Evolutionary conservation across 208 protist genomes (phyloP).

Genomic region (Acanthamoeba castellanii): DNA sequence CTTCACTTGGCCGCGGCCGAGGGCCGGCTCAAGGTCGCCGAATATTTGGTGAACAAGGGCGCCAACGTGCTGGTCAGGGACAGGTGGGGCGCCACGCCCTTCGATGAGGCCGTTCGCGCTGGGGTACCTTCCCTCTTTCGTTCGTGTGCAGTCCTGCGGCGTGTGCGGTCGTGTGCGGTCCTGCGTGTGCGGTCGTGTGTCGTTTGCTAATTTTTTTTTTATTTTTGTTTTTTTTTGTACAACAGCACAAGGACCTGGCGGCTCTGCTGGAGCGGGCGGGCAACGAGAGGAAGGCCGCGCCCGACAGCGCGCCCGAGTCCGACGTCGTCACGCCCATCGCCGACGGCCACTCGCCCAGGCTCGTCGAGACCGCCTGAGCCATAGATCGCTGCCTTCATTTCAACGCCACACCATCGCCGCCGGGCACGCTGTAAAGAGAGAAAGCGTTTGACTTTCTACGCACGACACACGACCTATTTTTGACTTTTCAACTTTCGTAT

Average conservation of each 20-base stretch:
- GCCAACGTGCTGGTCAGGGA: conserved; percentile 68
- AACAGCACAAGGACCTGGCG: neutral
- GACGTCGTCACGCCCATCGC: too few relatives aligned
- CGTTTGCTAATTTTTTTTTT: too few relatives aligned
- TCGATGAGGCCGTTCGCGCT: conserved; percentile 61
- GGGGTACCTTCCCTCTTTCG: too few relatives aligned
- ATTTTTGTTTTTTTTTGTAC: too few relatives aligned
- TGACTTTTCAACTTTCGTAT: neutral
- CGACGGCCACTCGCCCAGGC: too few relatives aligned
- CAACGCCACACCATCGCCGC: neutral
- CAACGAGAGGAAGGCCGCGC: neutral
- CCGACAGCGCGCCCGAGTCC: neutral
- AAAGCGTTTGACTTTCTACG: neutral
- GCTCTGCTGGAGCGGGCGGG: neutral
- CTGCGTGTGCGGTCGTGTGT: too few relatives aligned
- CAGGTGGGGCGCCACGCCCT: conserved; percentile 71
- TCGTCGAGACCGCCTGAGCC: too few relatives aligned
- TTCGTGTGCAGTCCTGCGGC: too few relatives aligned
- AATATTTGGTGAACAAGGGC: conserved; percentile 72
- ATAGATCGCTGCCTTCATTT: neutral
- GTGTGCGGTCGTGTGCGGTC: too few relatives aligned
- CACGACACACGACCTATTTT: neutral
- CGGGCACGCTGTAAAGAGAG: neutral
- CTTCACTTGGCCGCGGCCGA: conserved; percentile 74
- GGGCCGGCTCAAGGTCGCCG: conserved; percentile 65